Evolutionary conservation across 441 rosid genomes (phyloP).

Genomic region (Gossypium aridum): DNA sequence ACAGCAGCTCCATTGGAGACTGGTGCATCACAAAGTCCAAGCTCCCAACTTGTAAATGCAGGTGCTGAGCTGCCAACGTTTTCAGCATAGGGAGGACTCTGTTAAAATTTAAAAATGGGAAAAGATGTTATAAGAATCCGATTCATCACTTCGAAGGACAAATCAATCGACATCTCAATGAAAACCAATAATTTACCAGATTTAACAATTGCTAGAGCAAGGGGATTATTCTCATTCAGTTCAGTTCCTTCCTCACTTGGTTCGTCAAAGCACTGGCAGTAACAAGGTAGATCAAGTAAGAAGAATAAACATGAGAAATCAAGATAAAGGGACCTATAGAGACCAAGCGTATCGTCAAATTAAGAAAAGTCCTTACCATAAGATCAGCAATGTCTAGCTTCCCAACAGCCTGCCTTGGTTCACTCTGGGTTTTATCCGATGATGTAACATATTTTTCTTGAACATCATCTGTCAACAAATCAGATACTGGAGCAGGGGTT

Average conservation of each 20-base stretch:
- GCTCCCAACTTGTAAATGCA: constrained; percentile 23
- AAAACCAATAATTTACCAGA: constrained; percentile 14
- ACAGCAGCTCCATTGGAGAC: constrained; percentile 13
- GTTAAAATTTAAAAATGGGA: neutral
- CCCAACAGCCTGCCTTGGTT: constrained; percentile 4
- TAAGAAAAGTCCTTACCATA: constrained; percentile 19
- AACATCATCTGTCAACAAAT: constrained; percentile 6
- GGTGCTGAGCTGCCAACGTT: neutral
- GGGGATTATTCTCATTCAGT: constrained; percentile 12
- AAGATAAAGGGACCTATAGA: neutral
- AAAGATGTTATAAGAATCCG: neutral
- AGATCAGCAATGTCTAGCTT: constrained; percentile 16
- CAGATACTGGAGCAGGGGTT: neutral
- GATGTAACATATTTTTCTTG: neutral
- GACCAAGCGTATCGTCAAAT: neutral
- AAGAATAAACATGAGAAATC: neutral
- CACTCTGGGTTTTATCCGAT: constrained; percentile 1
- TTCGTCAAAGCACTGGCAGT: constrained; percentile 23
- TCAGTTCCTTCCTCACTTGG: constrained; percentile 16
- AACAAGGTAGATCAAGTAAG: constrained; percentile 2
- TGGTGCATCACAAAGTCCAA: constrained; percentile 23
- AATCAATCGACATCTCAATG: neutral
- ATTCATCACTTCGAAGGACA: neutral
- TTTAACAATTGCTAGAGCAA: constrained; percentile 10
- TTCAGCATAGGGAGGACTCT: constrained; percentile 9